Percentiles rank a stretch among this genome's conserved stretches.
phyloP scores from a whole-genome alignment of 2,329 filamentous ascomycete species.

The Aspergillus quadricinctus region DNA sequence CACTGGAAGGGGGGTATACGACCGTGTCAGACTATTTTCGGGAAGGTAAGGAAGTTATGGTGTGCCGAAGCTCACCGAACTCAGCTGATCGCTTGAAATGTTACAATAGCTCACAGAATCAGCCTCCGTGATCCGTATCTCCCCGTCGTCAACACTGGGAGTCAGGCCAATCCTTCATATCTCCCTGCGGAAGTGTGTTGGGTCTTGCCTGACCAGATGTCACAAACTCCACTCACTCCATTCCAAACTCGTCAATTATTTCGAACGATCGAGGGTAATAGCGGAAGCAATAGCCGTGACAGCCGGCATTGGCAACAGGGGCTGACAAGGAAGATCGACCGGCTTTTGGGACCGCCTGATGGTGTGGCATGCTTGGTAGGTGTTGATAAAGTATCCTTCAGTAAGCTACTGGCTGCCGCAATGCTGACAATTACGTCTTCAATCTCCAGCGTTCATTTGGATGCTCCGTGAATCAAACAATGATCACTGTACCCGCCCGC shows the following conservation, averaged over 20 bases:
- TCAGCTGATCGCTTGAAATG: not conserved
- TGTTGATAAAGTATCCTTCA: no score
- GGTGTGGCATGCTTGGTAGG: no score
- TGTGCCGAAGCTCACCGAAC: not conserved
- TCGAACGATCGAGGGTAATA: no score
- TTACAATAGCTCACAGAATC: slow-evolving; percentile 32
- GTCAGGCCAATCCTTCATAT: slow-evolving; percentile 52
- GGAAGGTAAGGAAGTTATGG: slow-evolving; percentile 8
- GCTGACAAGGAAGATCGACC: no score
- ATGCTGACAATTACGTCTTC: no score
- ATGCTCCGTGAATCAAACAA: no score
- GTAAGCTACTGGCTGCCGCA: no score
- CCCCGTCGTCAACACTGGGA: slow-evolving; percentile 64
- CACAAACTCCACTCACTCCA: slow-evolving; percentile 57
- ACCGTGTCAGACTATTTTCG: slow-evolving; percentile 20
- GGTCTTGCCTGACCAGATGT: slow-evolving; percentile 59
- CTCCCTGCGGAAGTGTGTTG: slow-evolving; percentile 61
- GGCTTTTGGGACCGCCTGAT: no score
- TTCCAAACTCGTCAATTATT: slow-evolving; percentile 49
- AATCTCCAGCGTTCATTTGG: no score
- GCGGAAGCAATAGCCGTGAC: no score
- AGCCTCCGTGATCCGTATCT: slow-evolving; percentile 28
- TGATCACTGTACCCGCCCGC: no score
- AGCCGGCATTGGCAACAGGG: no score
- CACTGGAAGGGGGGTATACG: slow-evolving; percentile 8